phyloP scores from a whole-genome alignment of 1,139 yeast genomes.

The Lodderomyces theae region DNA sequence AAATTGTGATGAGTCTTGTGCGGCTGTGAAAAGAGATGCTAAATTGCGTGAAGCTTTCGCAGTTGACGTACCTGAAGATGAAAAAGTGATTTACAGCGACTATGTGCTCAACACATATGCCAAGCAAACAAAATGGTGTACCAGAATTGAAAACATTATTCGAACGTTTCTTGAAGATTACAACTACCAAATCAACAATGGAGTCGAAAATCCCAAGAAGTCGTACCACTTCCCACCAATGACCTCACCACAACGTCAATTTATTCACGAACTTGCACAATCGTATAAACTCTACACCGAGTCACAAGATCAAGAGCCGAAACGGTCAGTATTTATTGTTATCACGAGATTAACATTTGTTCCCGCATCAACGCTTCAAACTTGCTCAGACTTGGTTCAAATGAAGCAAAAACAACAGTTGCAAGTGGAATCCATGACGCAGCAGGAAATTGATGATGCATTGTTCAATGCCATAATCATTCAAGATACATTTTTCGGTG shows the following conservation, averaged over 20 bases:
- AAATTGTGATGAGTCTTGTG: slow-evolving; percentile 74
- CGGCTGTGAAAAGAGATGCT: slow-evolving; percentile 54
- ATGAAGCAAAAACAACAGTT: slow-evolving; percentile 28
- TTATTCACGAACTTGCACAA: slow-evolving; percentile 66
- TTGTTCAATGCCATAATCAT: slow-evolving; percentile 54
- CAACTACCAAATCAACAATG: slow-evolving; percentile 18
- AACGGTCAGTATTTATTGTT: slow-evolving; percentile 65
- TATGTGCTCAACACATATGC: slow-evolving; percentile 41
- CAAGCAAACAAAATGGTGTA: slow-evolving; percentile 64
- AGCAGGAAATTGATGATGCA: slow-evolving; percentile 21
- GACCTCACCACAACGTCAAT: slow-evolving; percentile 65
- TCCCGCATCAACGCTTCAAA: slow-evolving; percentile 30
- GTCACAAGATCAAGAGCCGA: slow-evolving; percentile 81
- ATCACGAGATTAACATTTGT: slow-evolving; percentile 32
- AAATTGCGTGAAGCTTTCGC: slow-evolving; percentile 63
- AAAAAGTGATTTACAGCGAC: slow-evolving; percentile 37
- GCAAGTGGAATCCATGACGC: slow-evolving; percentile 22
- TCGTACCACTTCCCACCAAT: slow-evolving; percentile 68
- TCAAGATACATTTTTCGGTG: slow-evolving; percentile 53
- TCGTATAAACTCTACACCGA: slow-evolving; percentile 61
- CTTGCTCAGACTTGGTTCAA: slow-evolving; percentile 17
- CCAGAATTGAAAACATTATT: slow-evolving; percentile 54
- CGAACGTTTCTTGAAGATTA: slow-evolving; percentile 44
- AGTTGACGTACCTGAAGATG: slow-evolving; percentile 25
- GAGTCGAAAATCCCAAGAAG: slow-evolving; percentile 11